Percentiles rank a stretch among this genome's conserved stretches.
Evolutionary conservation across 2,329 filamentous ascomycete species (phyloP).

Genomic region (Balansia obtecta): DNA sequence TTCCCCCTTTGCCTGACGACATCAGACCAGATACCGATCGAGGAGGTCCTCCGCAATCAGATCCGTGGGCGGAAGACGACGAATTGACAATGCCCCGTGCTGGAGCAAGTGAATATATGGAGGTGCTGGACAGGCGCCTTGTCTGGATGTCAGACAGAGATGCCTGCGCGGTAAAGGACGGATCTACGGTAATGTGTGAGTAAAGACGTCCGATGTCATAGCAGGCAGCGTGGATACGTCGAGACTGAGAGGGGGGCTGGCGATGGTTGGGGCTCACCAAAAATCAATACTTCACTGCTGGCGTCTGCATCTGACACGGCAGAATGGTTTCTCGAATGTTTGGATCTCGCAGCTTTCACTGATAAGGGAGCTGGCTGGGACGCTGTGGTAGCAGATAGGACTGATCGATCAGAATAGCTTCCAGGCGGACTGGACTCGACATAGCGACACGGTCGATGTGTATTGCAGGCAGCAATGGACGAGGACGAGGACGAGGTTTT

Average conservation of each 20-base stretch:
- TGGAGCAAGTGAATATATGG: constrained; percentile 57
- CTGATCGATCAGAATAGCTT: constrained; percentile 45
- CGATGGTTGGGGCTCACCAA: constrained; percentile 27
- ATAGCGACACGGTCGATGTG: constrained; percentile 42
- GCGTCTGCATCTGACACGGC: constrained; percentile 28
- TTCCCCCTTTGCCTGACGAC: constrained; percentile 29
- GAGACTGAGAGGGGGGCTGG: constrained; percentile 36
- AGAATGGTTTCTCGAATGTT: constrained; percentile 31
- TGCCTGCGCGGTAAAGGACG: constrained; percentile 30
- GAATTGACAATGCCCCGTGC: constrained; percentile 38
- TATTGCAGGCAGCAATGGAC: constrained; percentile 20
- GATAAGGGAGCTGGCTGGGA: constrained; percentile 37
- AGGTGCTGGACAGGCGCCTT: constrained; percentile 62
- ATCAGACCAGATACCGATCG: constrained; percentile 35
- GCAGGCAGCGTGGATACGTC: constrained; percentile 29
- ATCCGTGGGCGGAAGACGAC: constrained; percentile 39
- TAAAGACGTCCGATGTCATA: constrained; percentile 12
- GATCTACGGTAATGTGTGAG: constrained; percentile 33
- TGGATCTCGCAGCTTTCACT: constrained; percentile 28
- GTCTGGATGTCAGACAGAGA: constrained; percentile 40
- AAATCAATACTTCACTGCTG: constrained; percentile 25
- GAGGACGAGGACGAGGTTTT: constrained; percentile 35
- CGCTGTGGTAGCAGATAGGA: constrained; percentile 35
- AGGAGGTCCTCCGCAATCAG: constrained; percentile 30
- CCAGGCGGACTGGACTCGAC: constrained; percentile 47